Base-by-base conservation (phyloP, 768 basidiomycete species). In the Lyophyllum semitale region DNA sequence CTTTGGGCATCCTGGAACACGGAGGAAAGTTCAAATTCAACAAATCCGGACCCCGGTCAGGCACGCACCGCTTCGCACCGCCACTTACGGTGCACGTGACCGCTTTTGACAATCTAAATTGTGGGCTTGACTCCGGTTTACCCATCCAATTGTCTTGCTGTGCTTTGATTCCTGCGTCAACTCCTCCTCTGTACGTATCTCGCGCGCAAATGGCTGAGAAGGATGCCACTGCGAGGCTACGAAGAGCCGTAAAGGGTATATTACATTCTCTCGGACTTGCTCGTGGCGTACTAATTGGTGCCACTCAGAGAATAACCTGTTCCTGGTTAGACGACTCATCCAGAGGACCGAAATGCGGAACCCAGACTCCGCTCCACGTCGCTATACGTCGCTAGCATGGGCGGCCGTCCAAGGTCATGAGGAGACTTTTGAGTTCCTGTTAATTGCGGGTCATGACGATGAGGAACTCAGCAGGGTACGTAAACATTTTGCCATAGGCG, bases 331-430 rank as follows among this genome's bases (percentile, higher is more conserved):
- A 74, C 83, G 95, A 32, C 86, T 98, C 61, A 80, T 93, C 51
- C 85, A 91, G 70, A 77, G 89, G 63, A 88, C 88, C 8, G 94
- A 97, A 65, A 85, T 97, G 78, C 85, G 95, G 20, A 98, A 98
- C 72, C 86, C 93, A 8, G 95, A 98, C 72, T 78, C 87, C 11
- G 81, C 79, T 15, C 75, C 84, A 22, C 83, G 82, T 60, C 82
- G 92, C 8, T 88, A 89, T 67, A 97, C 95, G 0, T 94, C 91
- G 12, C 71, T 98, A 8, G 92, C 93, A 4, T 98, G 93, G 94
- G 86, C 95, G 2, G 94, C 94, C 20, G 83, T 89, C 0, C 82
- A 92, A 35, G 93, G 91, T 0, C 86, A 92, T 57, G 88, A 95
- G 66, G 95, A 96, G 67, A 94, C 92, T 1, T 98, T 96, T 61